phyloP scores from a whole-genome alignment of 345 rosid genomes.

The Camelina laxa region DNA sequence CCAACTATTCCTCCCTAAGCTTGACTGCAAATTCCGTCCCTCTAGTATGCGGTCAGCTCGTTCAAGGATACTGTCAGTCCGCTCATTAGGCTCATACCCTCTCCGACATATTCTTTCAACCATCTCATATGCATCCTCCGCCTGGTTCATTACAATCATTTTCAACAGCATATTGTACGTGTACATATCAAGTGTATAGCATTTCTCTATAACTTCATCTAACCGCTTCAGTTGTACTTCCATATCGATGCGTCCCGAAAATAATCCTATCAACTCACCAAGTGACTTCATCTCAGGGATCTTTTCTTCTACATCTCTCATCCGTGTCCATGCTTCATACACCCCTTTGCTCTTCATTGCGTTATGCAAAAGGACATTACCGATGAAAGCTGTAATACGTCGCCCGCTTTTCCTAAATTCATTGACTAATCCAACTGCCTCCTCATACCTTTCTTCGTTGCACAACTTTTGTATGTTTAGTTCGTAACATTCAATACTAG shows the following conservation, averaged over 20 bases:
- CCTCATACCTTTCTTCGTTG: conserved; percentile 42
- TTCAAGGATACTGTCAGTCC: conserved; percentile 59
- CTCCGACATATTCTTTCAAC: conserved; percentile 51
- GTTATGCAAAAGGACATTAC: conserved; percentile 69
- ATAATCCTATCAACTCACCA: conserved; percentile 66
- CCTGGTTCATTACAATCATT: conserved; percentile 45
- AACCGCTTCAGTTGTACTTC: conserved; percentile 47
- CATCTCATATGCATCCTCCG: conserved; percentile 53
- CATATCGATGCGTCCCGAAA: conserved; percentile 52
- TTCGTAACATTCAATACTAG: conserved; percentile 68
- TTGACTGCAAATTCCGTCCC: conserved; percentile 42
- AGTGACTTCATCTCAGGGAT: conserved; percentile 52
- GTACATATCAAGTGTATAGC: conserved; percentile 61
- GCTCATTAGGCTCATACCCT: conserved; percentile 67
- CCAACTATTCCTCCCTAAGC: conserved; percentile 43
- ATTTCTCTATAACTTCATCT: conserved; percentile 59
- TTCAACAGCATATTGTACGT: conserved; percentile 73
- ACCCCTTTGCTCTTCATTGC: conserved; percentile 55
- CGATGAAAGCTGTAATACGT: conserved; percentile 63
- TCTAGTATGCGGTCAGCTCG: conserved; percentile 47
- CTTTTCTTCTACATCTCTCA: conserved; percentile 48
- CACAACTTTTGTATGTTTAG: conserved; percentile 55
- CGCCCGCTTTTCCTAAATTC: conserved; percentile 60
- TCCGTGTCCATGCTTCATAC: conserved; percentile 63
- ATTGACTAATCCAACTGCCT: conserved; percentile 55